phyloP scores from a whole-genome alignment of 75 land plant species.

The Picea glauca region DNA sequence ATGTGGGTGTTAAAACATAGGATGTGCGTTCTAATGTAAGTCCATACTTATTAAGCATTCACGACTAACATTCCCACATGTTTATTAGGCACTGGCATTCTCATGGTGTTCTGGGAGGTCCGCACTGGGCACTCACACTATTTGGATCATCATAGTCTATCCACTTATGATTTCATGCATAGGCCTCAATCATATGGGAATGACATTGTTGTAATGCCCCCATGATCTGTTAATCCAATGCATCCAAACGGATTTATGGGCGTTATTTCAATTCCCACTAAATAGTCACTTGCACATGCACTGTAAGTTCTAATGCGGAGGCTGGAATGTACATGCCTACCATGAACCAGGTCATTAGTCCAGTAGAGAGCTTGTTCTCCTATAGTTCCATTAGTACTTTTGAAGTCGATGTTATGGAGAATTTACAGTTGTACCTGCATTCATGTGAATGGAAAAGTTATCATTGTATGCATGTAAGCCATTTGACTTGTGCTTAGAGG shows the following conservation, averaged over 20 bases:
- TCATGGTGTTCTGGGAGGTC: no score
- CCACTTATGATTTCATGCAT: background rate
- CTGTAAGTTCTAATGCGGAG: background rate
- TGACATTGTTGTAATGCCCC: background rate
- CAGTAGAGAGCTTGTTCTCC: background rate
- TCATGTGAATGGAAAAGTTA: no score
- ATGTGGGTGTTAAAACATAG: no score
- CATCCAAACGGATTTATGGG: background rate
- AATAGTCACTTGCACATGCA: background rate
- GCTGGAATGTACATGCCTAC: background rate
- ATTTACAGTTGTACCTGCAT: no score
- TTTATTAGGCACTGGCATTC: no score
- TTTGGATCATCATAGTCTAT: no score
- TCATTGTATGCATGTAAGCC: background rate
- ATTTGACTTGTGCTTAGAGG: background rate
- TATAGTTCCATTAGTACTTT: no score
- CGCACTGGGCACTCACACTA: no score
- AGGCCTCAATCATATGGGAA: background rate
- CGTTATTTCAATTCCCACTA: background rate
- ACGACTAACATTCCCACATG: no score
- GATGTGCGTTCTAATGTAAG: no score
- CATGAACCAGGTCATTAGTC: background rate
- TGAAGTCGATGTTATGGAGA: no score
- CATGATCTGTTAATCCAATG: background rate
- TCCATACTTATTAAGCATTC: no score